Evolutionary conservation across 441 rosid genomes (phyloP), one percentile per base, ranked within the genome.

Genomic region (Francoa sonchifolia): DNA sequence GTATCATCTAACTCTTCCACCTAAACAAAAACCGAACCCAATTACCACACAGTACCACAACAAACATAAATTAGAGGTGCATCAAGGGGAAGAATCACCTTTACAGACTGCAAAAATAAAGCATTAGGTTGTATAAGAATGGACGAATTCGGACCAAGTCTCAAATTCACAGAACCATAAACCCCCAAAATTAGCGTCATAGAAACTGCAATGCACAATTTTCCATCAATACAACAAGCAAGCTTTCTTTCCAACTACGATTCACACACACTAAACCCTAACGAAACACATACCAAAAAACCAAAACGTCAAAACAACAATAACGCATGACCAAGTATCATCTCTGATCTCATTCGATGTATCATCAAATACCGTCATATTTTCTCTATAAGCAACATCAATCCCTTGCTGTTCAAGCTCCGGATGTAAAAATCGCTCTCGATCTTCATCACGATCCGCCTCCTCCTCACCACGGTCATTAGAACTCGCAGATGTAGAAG

Each of bases 271-370:
- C 14, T 3, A 40, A 28, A n/a, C n/a, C n/a, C n/a, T n/a, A n/a
- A n/a, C n/a, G n/a, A n/a, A n/a, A n/a, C n/a, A n/a, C n/a, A n/a
- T n/a, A n/a, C n/a, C n/a, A n/a, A n/a, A n/a, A n/a, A n/a, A n/a
- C n/a, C 92, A 25, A 52, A 85, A 42, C 37, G 79, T 48, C 33
- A 73, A 57, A 31, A 58, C 66, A 11, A 83, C 94, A 48, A 81
- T 72, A 68, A 79, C 56, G 68, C 92, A 86, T 45, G 94, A 72
- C 86, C 95, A 90, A 8, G 92, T 71, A 41, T 83, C 95, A 36
- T 78, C 83, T 0, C 84, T 60, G 31, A 65, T 54, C 22, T 53
- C 31, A 12, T 37, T 20, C 5, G 74, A 25, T 6, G 33, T 35
- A 39, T 67, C 64, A 33, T 63, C 71, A 2, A 47, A 51, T 31